phyloP scores from a whole-genome alignment of 495 filamentous ascomycete genomes.

The Trichocladium antarcticum region DNA sequence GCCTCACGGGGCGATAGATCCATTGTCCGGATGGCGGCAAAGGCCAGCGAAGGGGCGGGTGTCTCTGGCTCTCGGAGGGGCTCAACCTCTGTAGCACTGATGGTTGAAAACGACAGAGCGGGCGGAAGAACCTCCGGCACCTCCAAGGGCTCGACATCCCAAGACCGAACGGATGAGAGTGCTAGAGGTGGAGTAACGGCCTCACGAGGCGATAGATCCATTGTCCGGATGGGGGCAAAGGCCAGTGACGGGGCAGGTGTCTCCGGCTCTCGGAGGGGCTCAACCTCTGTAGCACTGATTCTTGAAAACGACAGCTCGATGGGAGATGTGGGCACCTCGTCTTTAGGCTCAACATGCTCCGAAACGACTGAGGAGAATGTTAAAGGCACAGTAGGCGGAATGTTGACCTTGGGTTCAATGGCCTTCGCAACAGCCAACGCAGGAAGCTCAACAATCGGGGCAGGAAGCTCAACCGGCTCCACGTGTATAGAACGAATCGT shows the following conservation, averaged over 20 bases:
- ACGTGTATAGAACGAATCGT: constrained; percentile 8
- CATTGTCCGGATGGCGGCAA: constrained; percentile 23
- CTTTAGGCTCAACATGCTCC: constrained; percentile 15
- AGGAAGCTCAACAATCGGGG: constrained; percentile 8
- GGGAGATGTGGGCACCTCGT: background rate
- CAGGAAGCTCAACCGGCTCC: constrained; percentile 15
- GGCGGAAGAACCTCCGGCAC: constrained; percentile 7
- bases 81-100: constrained; percentile 21
- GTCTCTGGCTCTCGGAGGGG: constrained; percentile 19
- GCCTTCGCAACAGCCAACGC: constrained; percentile 2
- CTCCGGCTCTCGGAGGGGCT: constrained; percentile 21
- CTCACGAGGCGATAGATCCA: constrained; percentile 26
- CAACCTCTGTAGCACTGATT: constrained; percentile 19
- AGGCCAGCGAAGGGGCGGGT: constrained; percentile 17
- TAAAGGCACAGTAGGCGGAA: constrained; percentile 6
- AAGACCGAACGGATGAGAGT: constrained; percentile 13
- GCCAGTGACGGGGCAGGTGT: constrained; percentile 17
- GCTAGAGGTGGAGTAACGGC: constrained; percentile 9
- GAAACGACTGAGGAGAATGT: constrained; percentile 18
- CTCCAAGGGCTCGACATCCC: constrained; percentile 13
- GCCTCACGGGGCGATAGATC: constrained; percentile 26
- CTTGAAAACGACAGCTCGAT: constrained; percentile 20
- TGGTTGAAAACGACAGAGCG: constrained; percentile 18
- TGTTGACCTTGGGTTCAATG: background rate
- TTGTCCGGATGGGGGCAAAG: constrained; percentile 22